Conservation (phyloP, 1,284 basidiomycete genomes). For the Lentinus polychrous region DNA sequence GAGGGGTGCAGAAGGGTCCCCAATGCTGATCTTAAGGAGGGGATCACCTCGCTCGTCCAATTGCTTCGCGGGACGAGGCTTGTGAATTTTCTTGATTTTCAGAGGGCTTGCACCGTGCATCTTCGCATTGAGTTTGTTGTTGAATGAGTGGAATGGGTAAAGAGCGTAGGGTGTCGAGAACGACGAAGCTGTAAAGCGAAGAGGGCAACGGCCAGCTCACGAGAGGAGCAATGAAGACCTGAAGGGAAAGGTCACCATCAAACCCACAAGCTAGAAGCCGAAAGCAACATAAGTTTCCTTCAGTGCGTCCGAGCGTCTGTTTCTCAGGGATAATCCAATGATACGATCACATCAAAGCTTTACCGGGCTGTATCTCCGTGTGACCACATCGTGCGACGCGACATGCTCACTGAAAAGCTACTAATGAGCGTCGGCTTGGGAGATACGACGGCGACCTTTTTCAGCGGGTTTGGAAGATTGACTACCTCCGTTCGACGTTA, state of each 20-base stretch:
- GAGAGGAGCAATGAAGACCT: neutral
- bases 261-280: neutral
- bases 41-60: conserved; percentile 5
- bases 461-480: no score
- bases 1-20: conserved; percentile 18
- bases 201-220: conserved; percentile 1
- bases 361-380: no score
- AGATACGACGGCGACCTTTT: no score
- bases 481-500: no score
- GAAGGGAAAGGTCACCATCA: conserved; percentile 6
- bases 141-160: conserved; percentile 1
- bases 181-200: neutral
- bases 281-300: no score
- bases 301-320: no score
- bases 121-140: neutral
- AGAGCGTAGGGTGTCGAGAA: conserved; percentile 9
- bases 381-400: no score
- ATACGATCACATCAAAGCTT: no score
- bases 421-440: no score
- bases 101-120: conserved; percentile 3
- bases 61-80: neutral
- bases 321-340: no score
- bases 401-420: no score
- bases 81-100: conserved; percentile 1
- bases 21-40: neutral